Evolutionary conservation across 371 early-diverging fungal genomes (phyloP), one percentile per base, ranked within the genome.

Genomic region (Actinomortierella ambigua): DNA sequence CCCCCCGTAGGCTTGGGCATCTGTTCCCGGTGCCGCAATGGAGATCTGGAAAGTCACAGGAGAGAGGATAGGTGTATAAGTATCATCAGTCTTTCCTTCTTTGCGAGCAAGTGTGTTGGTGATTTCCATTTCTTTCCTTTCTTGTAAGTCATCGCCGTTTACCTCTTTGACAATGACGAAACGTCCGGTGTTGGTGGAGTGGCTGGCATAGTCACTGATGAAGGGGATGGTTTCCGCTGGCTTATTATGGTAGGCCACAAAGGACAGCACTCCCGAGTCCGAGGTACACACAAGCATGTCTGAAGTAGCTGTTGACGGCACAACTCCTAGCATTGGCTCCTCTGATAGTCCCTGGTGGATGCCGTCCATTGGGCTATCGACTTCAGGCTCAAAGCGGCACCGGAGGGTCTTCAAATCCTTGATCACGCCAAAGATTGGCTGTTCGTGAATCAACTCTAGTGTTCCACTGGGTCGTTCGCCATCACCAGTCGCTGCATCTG

Each of bases 371-470:
- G 28, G 26, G 51, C n/a, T 17, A 6, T 46, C 18, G 8, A 6
- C 29, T 50, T 29, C 67, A 0, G 48, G 20, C 8, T 61, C 70
- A 47, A 69, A 61, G n/a, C 6, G 27, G 47, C 61, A 66, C 42
- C 27, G 22, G 6, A 71, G 24, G 0, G 63, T n/a, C 50, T 59
- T 62, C 13, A 71, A 49, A 26, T 71, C 73, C 41, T 62, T 71
- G 48, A 71, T 71, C 2, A 55, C 62, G 26, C 73, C 73, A 49
- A 66, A 71, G 14, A 66, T 63, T n/a, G 66, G 59, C 52, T 71
- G 73, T 22, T 65, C 66, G 40, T 66, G 63, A 9, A 71, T 34
- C 5, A 62, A 23, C 4, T 55, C 34, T 14, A 65, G 28, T 2
- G 59, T 54, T 6, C 73, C 73, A 5, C 53, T 50, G 1, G 73